phyloP scores from a whole-genome alignment of 169 alveolate species.

The Perkinsus chesapeaki region DNA sequence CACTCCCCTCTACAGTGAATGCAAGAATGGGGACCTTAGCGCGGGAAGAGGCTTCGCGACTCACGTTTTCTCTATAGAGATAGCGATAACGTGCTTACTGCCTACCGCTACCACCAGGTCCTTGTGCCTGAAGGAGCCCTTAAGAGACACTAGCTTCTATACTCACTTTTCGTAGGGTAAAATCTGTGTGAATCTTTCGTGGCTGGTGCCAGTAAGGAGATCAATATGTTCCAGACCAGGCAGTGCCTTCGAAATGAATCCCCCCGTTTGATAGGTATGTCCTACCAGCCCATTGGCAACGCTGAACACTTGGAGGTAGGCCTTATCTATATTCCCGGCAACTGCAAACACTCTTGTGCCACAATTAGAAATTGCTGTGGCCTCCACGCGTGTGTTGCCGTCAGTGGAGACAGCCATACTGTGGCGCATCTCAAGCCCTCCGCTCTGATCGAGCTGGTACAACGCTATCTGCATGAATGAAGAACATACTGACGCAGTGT shows the following conservation, averaged over 20 bases:
- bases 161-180: background rate
- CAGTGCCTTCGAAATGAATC: background rate
- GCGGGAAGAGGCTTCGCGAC: too few relatives aligned
- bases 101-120: background rate
- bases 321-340: too few relatives aligned
- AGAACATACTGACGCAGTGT: too few relatives aligned
- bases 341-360: too few relatives aligned
- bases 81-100: background rate
- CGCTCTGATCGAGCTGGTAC: too few relatives aligned
- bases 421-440: too few relatives aligned
- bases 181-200: background rate
- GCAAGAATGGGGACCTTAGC: background rate
- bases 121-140: background rate
- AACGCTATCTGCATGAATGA: too few relatives aligned
- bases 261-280: background rate
- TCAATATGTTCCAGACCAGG: background rate
- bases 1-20: background rate
- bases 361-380: too few relatives aligned
- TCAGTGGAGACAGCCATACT: too few relatives aligned
- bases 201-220: background rate
- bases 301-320: too few relatives aligned
- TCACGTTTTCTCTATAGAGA: background rate
- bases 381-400: too few relatives aligned
- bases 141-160: background rate
- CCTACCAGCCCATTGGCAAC: background rate